These are phyloP conservation scores for Neonectria sp. DNA, from an alignment of 2,329 filamentous ascomycete species.

Conservation along the genomic window DNA sequence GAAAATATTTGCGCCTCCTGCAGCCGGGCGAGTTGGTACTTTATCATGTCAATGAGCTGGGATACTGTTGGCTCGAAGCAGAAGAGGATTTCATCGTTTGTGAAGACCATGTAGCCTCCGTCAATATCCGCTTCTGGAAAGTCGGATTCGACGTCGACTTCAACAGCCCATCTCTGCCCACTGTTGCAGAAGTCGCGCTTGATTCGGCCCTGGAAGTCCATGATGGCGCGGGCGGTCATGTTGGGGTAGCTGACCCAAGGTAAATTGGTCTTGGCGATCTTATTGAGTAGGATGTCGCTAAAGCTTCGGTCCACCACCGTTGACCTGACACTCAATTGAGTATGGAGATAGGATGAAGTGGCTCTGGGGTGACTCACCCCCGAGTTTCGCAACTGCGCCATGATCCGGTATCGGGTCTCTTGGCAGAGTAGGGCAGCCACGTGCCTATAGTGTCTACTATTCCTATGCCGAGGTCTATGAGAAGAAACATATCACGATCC, in stretches of 20 bases:
- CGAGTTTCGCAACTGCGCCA: slow-evolving; percentile 97
- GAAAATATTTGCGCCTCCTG: neutral
- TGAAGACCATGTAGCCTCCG: slow-evolving; percentile 99
- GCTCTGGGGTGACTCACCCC: slow-evolving; percentile 66
- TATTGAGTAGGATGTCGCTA: slow-evolving; percentile 71
- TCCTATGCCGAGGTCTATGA: slow-evolving; percentile 97
- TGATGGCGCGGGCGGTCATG: slow-evolving; percentile 75
- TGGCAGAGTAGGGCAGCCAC: no score
- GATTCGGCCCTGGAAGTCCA: slow-evolving; percentile 99
- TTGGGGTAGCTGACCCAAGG: no score
- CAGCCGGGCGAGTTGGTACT: slow-evolving; percentile 87
- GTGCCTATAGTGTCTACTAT: slow-evolving; percentile 93
- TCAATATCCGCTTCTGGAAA: slow-evolving; percentile 98
- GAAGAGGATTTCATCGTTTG: slow-evolving; percentile 98
- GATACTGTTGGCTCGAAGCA: slow-evolving; percentile 99
- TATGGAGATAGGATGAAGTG: no score
- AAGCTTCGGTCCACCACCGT: slow-evolving; percentile 98
- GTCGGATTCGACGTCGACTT: slow-evolving; percentile 97
- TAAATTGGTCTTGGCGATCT: no score
- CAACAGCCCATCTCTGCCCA: slow-evolving; percentile 98
- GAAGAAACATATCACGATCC: slow-evolving; percentile 93
- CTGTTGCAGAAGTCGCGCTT: slow-evolving; percentile 99
- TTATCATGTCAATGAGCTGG: slow-evolving; percentile 92
- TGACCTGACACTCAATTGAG: slow-evolving; percentile 51
- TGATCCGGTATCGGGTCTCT: no score